A percentile compares a stretch with the other conserved stretches of the same genome.
phyloP scores from a whole-genome alignment of 2,329 filamentous ascomycete species.

The Hymenoscyphus linearis region DNA sequence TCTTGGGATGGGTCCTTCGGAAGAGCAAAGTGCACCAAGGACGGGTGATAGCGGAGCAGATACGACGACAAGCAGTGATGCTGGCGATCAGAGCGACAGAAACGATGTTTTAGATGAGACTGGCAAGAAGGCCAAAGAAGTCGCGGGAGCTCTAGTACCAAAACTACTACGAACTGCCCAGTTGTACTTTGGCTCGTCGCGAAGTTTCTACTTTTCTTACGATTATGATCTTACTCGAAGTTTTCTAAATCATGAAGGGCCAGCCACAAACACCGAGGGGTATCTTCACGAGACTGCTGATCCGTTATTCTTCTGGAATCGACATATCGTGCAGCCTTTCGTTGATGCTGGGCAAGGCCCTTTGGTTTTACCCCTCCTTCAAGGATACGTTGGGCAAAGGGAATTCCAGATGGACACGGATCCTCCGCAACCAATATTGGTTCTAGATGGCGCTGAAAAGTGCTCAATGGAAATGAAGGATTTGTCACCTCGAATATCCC shows the following conservation, averaged over 20 bases:
- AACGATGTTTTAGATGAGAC: constrained; percentile 8
- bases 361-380: constrained; percentile 76
- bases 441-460: constrained; percentile 42
- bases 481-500: constrained; percentile 27
- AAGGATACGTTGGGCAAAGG: constrained; percentile 88
- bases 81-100: neutral
- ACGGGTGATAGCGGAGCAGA: constrained; percentile 27
- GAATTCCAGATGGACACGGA: constrained; percentile 67
- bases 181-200: constrained; percentile 74
- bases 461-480: constrained; percentile 38
- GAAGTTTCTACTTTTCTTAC: constrained; percentile 93
- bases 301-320: constrained; percentile 87
- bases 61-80: neutral
- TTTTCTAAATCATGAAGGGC: constrained; percentile 37
- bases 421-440: constrained; percentile 40
- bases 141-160: constrained; percentile 53
- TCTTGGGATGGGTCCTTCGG: constrained; percentile 59
- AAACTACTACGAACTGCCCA: constrained; percentile 80
- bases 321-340: constrained; percentile 67
- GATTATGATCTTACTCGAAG: constrained; percentile 84
- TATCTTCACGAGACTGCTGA: constrained; percentile 72
- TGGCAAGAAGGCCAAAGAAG: constrained; percentile 12
- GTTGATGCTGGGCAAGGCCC: constrained; percentile 65
- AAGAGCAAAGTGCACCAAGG: constrained; percentile 22
- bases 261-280: constrained; percentile 41